These are phyloP conservation scores for Leptomonas seymouri DNA, from an alignment of 208 protist species.

Conservation along the genomic window DNA sequence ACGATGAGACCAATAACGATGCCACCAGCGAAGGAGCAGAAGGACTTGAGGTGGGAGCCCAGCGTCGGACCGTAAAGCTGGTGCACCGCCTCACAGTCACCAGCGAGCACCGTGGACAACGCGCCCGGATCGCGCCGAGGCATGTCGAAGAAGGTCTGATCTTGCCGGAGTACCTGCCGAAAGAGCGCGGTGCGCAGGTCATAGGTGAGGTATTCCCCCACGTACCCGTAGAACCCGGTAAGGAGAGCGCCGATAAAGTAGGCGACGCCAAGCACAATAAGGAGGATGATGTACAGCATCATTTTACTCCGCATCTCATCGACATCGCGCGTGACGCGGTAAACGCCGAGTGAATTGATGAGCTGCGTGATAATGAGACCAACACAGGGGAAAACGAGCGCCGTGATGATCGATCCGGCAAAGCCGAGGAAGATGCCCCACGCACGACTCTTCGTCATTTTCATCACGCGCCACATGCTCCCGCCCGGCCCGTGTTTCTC, in stretches of 20 bases:
- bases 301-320: constrained; percentile 32
- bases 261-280: constrained; percentile 46
- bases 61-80: constrained; percentile 76
- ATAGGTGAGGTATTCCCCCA: constrained; percentile 73
- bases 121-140: constrained; percentile 67
- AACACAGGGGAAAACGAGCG: constrained; percentile 38
- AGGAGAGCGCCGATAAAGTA: constrained; percentile 49
- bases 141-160: constrained; percentile 89
- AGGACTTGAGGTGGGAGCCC: constrained; percentile 56
- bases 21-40: constrained; percentile 51
- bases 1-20: constrained; percentile 62
- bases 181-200: constrained; percentile 66
- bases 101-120: constrained; percentile 65
- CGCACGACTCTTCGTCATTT: constrained; percentile 39
- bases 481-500: constrained; percentile 37
- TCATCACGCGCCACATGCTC: constrained; percentile 53
- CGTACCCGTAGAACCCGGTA: constrained; percentile 74
- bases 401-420: constrained; percentile 55
- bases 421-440: constrained; percentile 58
- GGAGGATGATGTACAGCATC: constrained; percentile 47
- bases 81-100: constrained; percentile 83
- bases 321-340: constrained; percentile 34
- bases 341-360: constrained; percentile 48
- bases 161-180: constrained; percentile 74
- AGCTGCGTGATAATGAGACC: constrained; percentile 54